Evolutionary conservation across 1,284 basidiomycete genomes (phyloP).

Genomic region (Puccinia coronata): DNA sequence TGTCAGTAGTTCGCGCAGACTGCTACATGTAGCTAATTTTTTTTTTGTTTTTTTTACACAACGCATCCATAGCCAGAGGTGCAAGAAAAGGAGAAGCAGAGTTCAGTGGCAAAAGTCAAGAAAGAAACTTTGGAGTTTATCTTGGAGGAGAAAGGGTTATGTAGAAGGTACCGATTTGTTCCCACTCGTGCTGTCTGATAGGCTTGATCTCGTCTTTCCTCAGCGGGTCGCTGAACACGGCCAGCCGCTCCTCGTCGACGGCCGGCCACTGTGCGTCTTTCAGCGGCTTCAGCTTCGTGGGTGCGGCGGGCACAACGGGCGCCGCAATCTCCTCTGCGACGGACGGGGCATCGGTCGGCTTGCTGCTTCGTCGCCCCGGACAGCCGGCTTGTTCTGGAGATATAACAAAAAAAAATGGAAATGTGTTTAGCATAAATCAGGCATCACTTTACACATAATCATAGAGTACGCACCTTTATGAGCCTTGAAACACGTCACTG

Average conservation of each 20-base stretch:
- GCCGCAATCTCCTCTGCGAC: neutral
- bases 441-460: no score
- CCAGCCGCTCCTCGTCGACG: neutral
- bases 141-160: neutral
- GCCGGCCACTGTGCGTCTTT: conserved; percentile 21
- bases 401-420: no score
- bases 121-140: neutral
- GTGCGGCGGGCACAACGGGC: neutral
- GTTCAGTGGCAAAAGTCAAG: neutral
- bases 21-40: neutral
- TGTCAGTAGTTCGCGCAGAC: neutral
- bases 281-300: conserved; percentile 18
- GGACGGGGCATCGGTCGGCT: neutral
- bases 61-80: neutral
- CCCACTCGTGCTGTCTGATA: conserved; percentile 42
- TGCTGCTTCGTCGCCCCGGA: conserved; percentile 6
- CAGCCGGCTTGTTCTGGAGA: conserved; percentile 33
- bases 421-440: no score
- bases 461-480: conserved; percentile 23
- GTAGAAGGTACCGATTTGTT: conserved; percentile 10
- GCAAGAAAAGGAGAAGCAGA: conserved; percentile 4
- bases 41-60: no score
- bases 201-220: conserved; percentile 39
- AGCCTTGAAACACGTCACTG: conserved; percentile 14
- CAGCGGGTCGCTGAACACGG: conserved; percentile 36